Evolutionary conservation across 768 basidiomycete genomes (phyloP).

Genomic region (Psilocybe subaeruginosa): DNA sequence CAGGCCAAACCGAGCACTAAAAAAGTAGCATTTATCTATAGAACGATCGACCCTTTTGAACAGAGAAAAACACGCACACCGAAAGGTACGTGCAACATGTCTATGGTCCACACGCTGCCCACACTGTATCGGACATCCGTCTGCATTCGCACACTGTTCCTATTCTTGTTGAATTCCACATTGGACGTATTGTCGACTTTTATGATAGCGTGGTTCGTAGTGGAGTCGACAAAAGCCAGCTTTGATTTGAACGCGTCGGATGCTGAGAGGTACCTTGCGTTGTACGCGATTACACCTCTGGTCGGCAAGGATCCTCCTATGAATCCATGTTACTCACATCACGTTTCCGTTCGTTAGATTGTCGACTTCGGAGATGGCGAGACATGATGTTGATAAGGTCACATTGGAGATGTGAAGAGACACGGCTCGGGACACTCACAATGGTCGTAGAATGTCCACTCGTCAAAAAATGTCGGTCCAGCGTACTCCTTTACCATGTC

Average conservation of each 20-base stretch:
- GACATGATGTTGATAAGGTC: neutral
- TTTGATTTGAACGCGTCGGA: conserved; percentile 45
- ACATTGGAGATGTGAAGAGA: neutral
- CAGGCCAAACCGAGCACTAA: conserved; percentile 76
- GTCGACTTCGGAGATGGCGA: conserved; percentile 46
- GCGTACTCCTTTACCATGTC: conserved; percentile 57
- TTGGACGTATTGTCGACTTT: conserved; percentile 72
- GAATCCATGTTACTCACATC: conserved; percentile 33
- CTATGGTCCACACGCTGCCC: conserved; percentile 67
- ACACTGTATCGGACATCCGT: conserved; percentile 56
- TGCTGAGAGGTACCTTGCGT: conserved; percentile 51
- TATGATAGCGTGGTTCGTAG: conserved; percentile 75
- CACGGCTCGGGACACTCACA: conserved; percentile 37
- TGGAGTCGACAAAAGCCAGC: conserved; percentile 63
- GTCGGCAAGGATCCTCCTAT: too few relatives aligned
- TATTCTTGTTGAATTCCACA: conserved; percentile 55
- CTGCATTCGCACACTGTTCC: conserved; percentile 70
- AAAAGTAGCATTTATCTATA: neutral
- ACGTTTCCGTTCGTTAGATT: conserved; percentile 72
- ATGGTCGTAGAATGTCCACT: conserved; percentile 66
- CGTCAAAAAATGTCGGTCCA: conserved; percentile 66
- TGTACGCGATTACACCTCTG: neutral
- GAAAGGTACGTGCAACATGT: conserved; percentile 67
- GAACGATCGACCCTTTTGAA: neutral
- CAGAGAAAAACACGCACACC: conserved; percentile 43